A percentile compares a stretch with the other conserved stretches of the same genome.
phyloP scores from a whole-genome alignment of 2,329 filamentous ascomycete species.

The Mycocentrospora acerina region DNA sequence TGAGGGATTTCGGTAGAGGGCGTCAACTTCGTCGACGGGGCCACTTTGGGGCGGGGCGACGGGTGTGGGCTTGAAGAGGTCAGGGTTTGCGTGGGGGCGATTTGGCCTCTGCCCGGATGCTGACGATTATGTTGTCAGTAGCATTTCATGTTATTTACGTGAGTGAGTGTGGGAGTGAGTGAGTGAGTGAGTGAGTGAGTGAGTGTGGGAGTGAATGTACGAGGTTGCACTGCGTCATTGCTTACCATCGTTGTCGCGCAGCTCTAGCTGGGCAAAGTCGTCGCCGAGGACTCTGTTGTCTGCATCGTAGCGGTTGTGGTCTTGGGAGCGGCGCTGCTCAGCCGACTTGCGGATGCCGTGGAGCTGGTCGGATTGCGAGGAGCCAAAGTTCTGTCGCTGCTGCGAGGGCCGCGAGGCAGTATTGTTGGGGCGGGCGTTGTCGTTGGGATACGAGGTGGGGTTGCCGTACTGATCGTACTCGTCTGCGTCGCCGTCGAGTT shows the following conservation, averaged over 20 bases:
- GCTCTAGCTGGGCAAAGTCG: constrained; percentile 72
- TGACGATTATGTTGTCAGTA: constrained; percentile 4
- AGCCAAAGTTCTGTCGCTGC: constrained; percentile 41
- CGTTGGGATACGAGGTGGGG: constrained; percentile 19
- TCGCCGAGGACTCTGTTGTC: constrained; percentile 88
- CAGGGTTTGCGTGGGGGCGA: constrained; percentile 71
- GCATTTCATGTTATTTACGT: neutral
- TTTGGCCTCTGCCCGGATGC: constrained; percentile 58
- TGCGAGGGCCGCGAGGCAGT: constrained; percentile 25
- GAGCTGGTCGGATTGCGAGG: constrained; percentile 43
- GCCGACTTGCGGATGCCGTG: constrained; percentile 44
- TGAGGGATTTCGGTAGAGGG: constrained; percentile 61
- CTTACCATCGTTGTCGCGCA: constrained; percentile 64
- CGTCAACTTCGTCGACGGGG: constrained; percentile 77
- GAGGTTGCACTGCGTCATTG: too few relatives aligned
- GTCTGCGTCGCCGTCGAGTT: constrained; percentile 83
- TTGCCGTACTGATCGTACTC: constrained; percentile 58
- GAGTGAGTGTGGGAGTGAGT: too few relatives aligned
- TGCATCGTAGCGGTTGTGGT: constrained; percentile 90
- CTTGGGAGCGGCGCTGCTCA: constrained; percentile 66
- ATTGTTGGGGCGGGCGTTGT: constrained; percentile 10
- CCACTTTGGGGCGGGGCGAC: constrained; percentile 56
- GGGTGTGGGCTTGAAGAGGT: constrained; percentile 73
- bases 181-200: too few relatives aligned
- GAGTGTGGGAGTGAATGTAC: too few relatives aligned